Base-by-base conservation (phyloP, 768 basidiomycete genomes). In the Mycena polygramma region DNA sequence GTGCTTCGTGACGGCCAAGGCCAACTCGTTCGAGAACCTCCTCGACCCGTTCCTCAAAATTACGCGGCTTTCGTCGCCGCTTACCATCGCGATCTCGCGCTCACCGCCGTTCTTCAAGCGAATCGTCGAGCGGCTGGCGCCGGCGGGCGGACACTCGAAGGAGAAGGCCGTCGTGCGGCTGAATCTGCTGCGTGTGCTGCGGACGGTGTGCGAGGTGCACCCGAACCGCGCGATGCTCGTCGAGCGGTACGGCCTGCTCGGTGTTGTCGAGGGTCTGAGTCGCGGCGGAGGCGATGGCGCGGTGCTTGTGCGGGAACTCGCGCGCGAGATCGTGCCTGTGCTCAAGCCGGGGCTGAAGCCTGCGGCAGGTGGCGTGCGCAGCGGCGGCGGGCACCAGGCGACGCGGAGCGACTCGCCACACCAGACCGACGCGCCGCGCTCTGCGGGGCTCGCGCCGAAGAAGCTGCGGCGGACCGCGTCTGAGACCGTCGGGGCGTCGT, bases 21-120 rank as follows among this genome's bases (percentile, higher is more conserved):
- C 94, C 54, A 93, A 94, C 77, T 92, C 92, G 2, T 96, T 98
- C 76, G 97, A 99, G 78, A 95, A 93, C 76, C 82, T 99, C 26
- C 89, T 98, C 10, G 95, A 97, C 60, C 94, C 95, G 1, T 93
- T 96, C 81, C 89, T 97, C 77, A 98, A 98, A 84, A 93, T 98
- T 54, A 90, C 92, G 61, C 93, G 96, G 14, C 80, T 95, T 10
- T 98, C 97, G 0, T 86, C 87, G 0, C 79, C 84, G 1, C 79
- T 98, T 45, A 91, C 94, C 1, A 88, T 94, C 30, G 89, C 90
- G 20, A 87, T 99, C 52, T 89, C 96, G 43, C 92, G 91, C 70
- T 88, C 87, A 4, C 83, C 95, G 5, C 85, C 91, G 30, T 96
- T 99, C 83, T 94, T 97, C 87, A 90, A 90, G 72, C 92, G 95